These are phyloP conservation scores for Acacia crassicarpa DNA, from an alignment of 306 rosid genomes.

Conservation along the genomic window DNA sequence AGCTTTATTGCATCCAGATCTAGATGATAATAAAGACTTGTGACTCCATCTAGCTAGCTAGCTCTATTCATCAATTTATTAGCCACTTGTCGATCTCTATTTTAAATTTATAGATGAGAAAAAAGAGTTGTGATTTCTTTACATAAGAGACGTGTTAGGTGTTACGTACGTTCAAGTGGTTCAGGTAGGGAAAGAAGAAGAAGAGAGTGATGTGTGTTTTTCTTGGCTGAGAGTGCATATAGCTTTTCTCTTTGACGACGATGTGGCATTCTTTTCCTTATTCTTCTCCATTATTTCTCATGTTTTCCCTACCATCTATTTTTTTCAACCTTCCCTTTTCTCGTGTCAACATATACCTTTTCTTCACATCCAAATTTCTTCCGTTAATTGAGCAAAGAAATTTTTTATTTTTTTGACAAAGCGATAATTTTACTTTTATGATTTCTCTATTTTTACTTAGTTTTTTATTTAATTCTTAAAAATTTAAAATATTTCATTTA, in stretches of 20 bases:
- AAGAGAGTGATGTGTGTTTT: conserved; percentile 21
- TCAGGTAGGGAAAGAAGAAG: conserved; percentile 6
- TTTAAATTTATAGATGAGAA: background rate
- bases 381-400: background rate
- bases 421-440: background rate
- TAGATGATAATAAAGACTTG: conserved; percentile 6
- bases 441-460: too few species aligned
- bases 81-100: too few species aligned
- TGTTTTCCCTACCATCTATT: conserved; percentile 9
- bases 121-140: background rate
- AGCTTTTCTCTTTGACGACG: conserved; percentile 53
- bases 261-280: conserved; percentile 28
- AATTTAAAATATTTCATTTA: too few species aligned
- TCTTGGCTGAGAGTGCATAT: conserved; percentile 53
- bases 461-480: too few species aligned
- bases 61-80: too few species aligned
- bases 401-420: background rate
- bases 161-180: background rate
- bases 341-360: background rate
- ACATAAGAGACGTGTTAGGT: background rate
- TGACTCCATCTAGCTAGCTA: background rate
- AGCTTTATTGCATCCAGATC: background rate
- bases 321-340: background rate
- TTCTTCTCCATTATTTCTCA: conserved; percentile 36
- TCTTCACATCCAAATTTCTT: background rate